Evolutionary conservation across 2,329 filamentous ascomycete genomes (phyloP), one percentile per base, ranked within the genome.

Genomic region (Colletotrichum ledebouriae): DNA sequence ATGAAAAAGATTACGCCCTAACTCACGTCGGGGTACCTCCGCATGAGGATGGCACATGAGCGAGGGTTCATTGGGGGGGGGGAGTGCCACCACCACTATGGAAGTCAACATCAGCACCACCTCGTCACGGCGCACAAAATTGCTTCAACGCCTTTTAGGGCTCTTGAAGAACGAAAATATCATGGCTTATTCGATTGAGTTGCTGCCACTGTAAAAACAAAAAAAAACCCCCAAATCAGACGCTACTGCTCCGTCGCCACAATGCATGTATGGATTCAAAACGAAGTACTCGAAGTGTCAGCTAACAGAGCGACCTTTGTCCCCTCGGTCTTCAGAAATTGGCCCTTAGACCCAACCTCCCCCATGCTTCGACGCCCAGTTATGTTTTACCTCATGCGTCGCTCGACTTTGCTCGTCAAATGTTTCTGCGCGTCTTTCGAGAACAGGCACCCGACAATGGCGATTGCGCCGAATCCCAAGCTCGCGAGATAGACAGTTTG

Each of bases 401-500:
- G 73, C 63, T 80, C 76, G 22, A 79, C 76, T 61, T 73, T 78
- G 37, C 76, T 69, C 2, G 77, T 79, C 53, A 80, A 63, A 47
- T 78, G 73, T 57, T 75, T 72, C 70, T 77, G 73, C 2, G 78
- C 76, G 67, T 80, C 75, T 62, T 78, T 77, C 3, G 77, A 74
- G 46, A 79, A 78, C 13, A 79, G 66, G 20, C 76, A 77, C 1
- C 77, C 75, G 5, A 80, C 61, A 6, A 81, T 78, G 6, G 77
- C 79, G 20, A 82, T 76, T 0, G 73, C 79, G 25, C 76, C 75
- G 42, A 82, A 82, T 0, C 76, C 79, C 20, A 82, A 66, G 71
- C 76, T 80, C 1, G 76, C 76, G 2, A 82, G 66, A 39, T 80
- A 83, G 0, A 83, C 79, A 2, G 80, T 81, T 65, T 78, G 74